A percentile compares a stretch with the other conserved stretches of the same genome.
phyloP scores from a whole-genome alignment of 2,329 filamentous ascomycete genomes.

The Corniculantispora saksenae region DNA sequence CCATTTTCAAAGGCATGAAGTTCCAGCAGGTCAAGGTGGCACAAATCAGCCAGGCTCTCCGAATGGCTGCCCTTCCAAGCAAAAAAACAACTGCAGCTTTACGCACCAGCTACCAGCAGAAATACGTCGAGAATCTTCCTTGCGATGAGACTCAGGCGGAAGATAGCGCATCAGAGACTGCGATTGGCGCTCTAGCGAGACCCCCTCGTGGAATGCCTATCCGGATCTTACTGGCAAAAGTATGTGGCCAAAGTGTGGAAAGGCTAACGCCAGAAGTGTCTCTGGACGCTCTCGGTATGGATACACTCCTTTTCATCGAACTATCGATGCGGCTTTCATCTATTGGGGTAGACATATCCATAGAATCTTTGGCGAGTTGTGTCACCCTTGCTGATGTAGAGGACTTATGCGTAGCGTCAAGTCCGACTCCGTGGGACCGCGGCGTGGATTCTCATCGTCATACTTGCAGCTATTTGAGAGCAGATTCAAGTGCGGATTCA shows the following conservation, averaged over 20 bases:
- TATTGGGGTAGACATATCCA: constrained; percentile 26
- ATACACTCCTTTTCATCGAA: too few species aligned
- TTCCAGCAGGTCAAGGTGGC: constrained; percentile 31
- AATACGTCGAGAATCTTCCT: constrained; percentile 21
- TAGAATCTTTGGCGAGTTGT: constrained; percentile 1
- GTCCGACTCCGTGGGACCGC: neutral
- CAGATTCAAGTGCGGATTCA: neutral
- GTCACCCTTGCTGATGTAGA: constrained; percentile 6
- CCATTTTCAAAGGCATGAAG: constrained; percentile 30
- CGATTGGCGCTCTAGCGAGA: too few species aligned
- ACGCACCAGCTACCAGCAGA: too few species aligned
- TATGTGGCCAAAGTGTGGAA: too few species aligned
- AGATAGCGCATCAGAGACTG: too few species aligned
- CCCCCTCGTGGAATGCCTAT: too few species aligned
- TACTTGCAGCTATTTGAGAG: neutral
- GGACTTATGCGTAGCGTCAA: neutral
- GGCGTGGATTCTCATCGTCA: neutral
- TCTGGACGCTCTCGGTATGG: too few species aligned
- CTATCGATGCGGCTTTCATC: constrained; percentile 23
- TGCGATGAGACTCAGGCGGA: too few species aligned
- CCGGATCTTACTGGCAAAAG: too few species aligned
- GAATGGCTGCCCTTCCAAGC: neutral
- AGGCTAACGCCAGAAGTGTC: too few species aligned
- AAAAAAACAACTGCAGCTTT: too few species aligned
- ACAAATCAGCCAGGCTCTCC: neutral